These are phyloP conservation scores for Leucaena leucocephala DNA, from an alignment of 306 rosid species.

Conservation along the genomic window DNA sequence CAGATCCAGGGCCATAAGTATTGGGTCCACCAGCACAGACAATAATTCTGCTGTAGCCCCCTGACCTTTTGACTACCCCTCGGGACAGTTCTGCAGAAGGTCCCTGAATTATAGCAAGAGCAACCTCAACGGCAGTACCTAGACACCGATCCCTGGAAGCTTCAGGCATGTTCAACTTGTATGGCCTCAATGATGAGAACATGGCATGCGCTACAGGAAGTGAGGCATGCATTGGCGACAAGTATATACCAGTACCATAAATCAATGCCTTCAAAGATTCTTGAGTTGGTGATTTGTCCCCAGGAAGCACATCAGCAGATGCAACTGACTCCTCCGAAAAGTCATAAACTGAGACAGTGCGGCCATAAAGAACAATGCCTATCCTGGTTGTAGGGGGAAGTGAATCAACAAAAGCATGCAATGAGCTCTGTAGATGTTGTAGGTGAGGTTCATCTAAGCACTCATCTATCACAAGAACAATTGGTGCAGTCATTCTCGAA, in stretches of 20 bases:
- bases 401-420: constrained; percentile 96
- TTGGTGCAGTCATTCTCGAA: constrained; percentile 89
- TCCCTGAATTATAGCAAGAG: constrained; percentile 91
- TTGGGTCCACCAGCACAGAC: constrained; percentile 97
- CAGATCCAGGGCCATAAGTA: constrained; percentile 96
- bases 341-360: constrained; percentile 90
- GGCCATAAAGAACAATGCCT: constrained; percentile 86
- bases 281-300: constrained; percentile 79
- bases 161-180: constrained; percentile 74
- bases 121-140: constrained; percentile 95
- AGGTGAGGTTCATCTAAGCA: constrained; percentile 95
- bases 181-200: constrained; percentile 89
- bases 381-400: constrained; percentile 80
- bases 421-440: constrained; percentile 85
- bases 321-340: constrained; percentile 86
- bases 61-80: constrained; percentile 84
- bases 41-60: constrained; percentile 87
- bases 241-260: constrained; percentile 92
- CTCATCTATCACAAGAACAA: constrained; percentile 91
- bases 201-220: constrained; percentile 85
- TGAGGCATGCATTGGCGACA: constrained; percentile 96
- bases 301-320: constrained; percentile 97
- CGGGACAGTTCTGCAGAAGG: constrained; percentile 95
- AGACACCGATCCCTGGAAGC: constrained; percentile 96
- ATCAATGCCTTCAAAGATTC: constrained; percentile 76